Evolutionary conservation across 805 yeast species (phyloP), one percentile per base, ranked within the genome.

Genomic region (Candida boidinii): DNA sequence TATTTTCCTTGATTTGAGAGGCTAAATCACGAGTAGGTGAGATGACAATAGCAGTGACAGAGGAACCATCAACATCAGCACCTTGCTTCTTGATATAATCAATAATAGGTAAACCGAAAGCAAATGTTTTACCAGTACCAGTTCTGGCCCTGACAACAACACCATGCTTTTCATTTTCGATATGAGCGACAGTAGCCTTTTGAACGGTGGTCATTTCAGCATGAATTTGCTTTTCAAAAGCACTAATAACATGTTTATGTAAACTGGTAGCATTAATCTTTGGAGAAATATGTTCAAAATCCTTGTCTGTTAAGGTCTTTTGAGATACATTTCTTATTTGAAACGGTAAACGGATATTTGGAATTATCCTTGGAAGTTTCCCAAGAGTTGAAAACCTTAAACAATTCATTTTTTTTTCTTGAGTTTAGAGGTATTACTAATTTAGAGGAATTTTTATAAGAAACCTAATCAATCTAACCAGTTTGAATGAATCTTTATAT

Each of bases 1-100:
- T 63, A 41, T 86, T 88, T 32, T 68, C 68, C 44, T 76, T 73
- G 40, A 82, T 83, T 57, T 87, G 96, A 44, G 73, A 66, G 11
- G 96, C 96, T 45, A 87, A 68, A 59, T 88, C 96, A 62, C 96
- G 74, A 6, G 96, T 87, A 29, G 96, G 96, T 3, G 90, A 80
- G 35, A 87, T 70, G 17, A 87, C 73, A 37, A 88, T 69, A 21
- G 86, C 66, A 42, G 70, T 64, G 14, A 75, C 79, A 26, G 60
- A 53, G 5, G 53, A 49, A 11, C 8, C 15, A 13, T 29, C 28
- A 13, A 52, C 56, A 3, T 38, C 37, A 9, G 41, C 33, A 24
- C 51, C 46, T 10, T 43, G 45, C 35, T 47, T 51, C 30, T 44
- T 51, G 37, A 46, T 47, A 13, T 17, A 25, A 3, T n/a, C 21